These are phyloP conservation scores for Aspergillus campestris DNA, from an alignment of 495 filamentous ascomycete species.

Conservation along the genomic window DNA sequence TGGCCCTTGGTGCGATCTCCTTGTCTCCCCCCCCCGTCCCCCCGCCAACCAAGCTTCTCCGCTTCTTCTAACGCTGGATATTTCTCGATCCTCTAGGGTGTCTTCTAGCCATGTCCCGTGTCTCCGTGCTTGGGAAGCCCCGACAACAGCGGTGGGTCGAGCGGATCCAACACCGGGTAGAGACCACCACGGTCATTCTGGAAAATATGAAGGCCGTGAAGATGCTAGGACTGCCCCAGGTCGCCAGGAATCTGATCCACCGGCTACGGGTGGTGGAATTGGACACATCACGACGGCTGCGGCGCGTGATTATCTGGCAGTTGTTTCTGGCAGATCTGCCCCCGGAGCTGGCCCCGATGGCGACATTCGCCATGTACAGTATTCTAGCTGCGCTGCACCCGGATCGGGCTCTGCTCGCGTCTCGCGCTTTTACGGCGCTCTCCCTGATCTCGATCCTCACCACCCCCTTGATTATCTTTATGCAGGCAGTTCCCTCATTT, in stretches of 20 bases:
- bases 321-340: neutral
- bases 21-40: neutral
- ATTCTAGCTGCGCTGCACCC: constrained; percentile 30
- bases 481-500: constrained; percentile 11
- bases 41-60: too few species aligned
- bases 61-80: too few species aligned
- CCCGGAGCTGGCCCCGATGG: constrained; percentile 15
- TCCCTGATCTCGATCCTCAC: constrained; percentile 20
- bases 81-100: neutral
- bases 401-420: constrained; percentile 25
- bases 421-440: constrained; percentile 23
- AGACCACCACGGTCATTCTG: constrained; percentile 21
- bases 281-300: neutral
- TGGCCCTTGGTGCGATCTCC: constrained; percentile 15
- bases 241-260: neutral
- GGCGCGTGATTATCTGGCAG: neutral
- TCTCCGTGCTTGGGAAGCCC: neutral
- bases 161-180: constrained; percentile 32
- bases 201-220: constrained; percentile 28
- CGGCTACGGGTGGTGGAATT: neutral
- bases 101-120: neutral
- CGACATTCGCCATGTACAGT: constrained; percentile 31
- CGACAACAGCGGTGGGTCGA: constrained; percentile 38
- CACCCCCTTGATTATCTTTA: constrained; percentile 10
- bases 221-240: constrained; percentile 12